Evolutionary conservation across 2,329 filamentous ascomycete species (phyloP), one percentile per base, ranked within the genome.

Genomic region (Colletotrichum camelliae): DNA sequence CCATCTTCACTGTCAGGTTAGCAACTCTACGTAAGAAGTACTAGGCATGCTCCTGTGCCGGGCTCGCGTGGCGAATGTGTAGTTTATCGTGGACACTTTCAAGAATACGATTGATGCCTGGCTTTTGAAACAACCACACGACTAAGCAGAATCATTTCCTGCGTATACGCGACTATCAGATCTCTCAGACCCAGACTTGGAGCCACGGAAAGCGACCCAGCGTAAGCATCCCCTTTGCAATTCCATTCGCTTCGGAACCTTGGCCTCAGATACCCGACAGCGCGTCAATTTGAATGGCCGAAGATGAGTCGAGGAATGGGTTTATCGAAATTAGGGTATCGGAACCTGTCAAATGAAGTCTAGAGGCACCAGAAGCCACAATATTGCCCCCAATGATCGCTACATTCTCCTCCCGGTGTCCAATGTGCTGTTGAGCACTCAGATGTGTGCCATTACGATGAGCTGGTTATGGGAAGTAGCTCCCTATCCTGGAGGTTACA

Each of bases 381-480:
- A 21, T 12, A 21, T 48, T 48, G 1, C 43, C n/a, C 10, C 10
- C 0, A 12, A 9, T 9, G 10, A n/a, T 43, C 18, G 18, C 0
- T n/a, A 1, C 39, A 0, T 12, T 43, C 1, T 9, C n/a, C 39
- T 43, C 9, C 39, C n/a, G 18, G 10, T 43, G 39, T 43, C 39
- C 18, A 18, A 43, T 16, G 18, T 48, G 43, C 43, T 5, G 43
- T 48, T 48, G 43, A 21, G 2, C 10, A 0, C 43, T 21, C n/a
- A 21, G 0, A 48, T 1, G 5, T 21, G 4, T 52, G 4, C 43
- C 12, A 2, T 21, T 1, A 1, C 43, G n/a, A 48, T 21, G n/a
- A 48, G 43, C 1, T 48, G 43, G 0, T 21, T 48, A n/a, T 48
- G 18, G 39, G 3, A 21, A 21, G 10, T 21, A 18, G 21, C 43